These are phyloP conservation scores for Entamoeba histolytica DNA, from an alignment of 208 protist genomes.

Conservation along the genomic window DNA sequence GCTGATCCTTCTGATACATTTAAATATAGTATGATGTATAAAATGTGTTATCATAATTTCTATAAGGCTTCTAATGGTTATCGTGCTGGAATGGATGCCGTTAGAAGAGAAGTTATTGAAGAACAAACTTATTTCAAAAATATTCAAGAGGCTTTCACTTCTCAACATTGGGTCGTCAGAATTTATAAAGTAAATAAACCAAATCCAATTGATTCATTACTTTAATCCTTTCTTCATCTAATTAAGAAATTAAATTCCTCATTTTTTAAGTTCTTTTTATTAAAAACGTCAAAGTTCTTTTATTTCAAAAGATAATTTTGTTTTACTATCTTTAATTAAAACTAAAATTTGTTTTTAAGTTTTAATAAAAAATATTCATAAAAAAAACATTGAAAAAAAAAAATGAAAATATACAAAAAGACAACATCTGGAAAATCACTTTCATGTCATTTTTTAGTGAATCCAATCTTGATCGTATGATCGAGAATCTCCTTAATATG, in stretches of 20 bases:
- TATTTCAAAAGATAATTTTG: no score
- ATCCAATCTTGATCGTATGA: background rate
- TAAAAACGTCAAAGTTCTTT: no score
- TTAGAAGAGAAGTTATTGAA: slow-evolving; percentile 48
- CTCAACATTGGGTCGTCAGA: slow-evolving; percentile 71
- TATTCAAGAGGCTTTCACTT: slow-evolving; percentile 60
- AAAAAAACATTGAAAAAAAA: no score
- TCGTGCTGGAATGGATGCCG: slow-evolving; percentile 39
- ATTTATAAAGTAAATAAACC: slow-evolving; percentile 73
- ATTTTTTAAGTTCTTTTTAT: no score
- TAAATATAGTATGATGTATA: slow-evolving; percentile 66
- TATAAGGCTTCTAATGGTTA: slow-evolving; percentile 50
- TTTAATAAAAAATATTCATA: no score
- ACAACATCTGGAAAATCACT: no score
- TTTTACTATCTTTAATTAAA: no score
- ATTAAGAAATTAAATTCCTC: no score
- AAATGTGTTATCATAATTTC: slow-evolving; percentile 64
- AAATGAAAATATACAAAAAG: no score
- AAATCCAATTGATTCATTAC: slow-evolving; percentile 2
- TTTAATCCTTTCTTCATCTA: background rate
- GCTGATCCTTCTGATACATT: slow-evolving; percentile 33
- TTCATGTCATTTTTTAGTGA: background rate
- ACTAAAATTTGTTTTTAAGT: no score
- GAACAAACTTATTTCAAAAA: slow-evolving; percentile 47
- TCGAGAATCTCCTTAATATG: background rate